phyloP scores from a whole-genome alignment of 306 rosid genomes.

The Fragaria nilgerrensis region DNA sequence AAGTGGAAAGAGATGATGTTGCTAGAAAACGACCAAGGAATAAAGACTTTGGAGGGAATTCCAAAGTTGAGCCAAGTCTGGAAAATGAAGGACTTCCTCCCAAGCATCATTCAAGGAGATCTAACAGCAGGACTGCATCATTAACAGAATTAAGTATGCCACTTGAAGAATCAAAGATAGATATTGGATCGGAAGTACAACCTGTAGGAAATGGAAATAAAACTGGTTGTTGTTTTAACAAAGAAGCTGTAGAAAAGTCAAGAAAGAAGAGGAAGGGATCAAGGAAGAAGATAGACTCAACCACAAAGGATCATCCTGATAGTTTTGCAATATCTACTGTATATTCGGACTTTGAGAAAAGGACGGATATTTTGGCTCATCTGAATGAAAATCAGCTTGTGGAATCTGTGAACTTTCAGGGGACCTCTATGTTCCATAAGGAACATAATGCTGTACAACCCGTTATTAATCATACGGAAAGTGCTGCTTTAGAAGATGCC shows the following conservation, averaged over 20 bases:
- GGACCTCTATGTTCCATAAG: background rate
- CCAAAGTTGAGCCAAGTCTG: background rate
- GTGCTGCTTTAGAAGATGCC: background rate
- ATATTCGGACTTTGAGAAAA: constrained; percentile 1
- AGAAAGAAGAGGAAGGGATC: constrained; percentile 7
- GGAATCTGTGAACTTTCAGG: background rate
- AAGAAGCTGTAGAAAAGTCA: constrained; percentile 5
- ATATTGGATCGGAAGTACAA: background rate
- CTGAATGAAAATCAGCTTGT: background rate
- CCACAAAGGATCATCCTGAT: background rate
- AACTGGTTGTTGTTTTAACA: background rate
- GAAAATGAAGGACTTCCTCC: background rate
- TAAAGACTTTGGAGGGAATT: background rate
- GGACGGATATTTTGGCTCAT: background rate
- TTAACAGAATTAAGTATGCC: background rate
- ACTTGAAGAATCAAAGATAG: constrained; percentile 4
- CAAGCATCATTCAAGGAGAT: background rate
- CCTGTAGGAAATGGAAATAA: background rate
- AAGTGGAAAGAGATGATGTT: background rate
- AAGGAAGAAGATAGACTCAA: background rate
- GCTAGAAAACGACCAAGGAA: background rate
- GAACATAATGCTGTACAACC: background rate
- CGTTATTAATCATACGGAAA: background rate
- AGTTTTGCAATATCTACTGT: background rate
- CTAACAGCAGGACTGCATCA: background rate